These are phyloP conservation scores for Linderniella brevidens DNA, from an alignment of 257 asterid species.

Conservation along the genomic window DNA sequence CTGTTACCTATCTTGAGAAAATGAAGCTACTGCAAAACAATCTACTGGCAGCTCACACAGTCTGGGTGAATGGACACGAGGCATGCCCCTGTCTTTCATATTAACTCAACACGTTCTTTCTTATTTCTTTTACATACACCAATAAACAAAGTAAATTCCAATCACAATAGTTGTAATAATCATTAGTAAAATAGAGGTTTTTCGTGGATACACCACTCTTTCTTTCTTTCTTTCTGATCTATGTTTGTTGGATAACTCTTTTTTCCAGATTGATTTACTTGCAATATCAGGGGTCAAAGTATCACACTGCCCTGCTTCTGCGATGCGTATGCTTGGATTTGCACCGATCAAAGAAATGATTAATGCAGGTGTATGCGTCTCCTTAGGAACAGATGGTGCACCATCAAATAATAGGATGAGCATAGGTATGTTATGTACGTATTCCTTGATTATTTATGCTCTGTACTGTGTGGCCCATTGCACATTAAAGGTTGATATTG, in stretches of 20 bases:
- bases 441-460: too few relatives aligned
- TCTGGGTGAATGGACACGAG: constrained; percentile 63
- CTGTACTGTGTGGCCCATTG: too few relatives aligned
- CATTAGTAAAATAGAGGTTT: too few relatives aligned
- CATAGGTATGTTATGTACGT: constrained; percentile 63
- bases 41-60: constrained; percentile 73
- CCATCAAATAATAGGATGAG: constrained; percentile 83
- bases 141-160: too few relatives aligned
- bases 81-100: constrained; percentile 5
- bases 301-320: constrained; percentile 86
- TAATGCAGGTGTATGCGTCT: constrained; percentile 58
- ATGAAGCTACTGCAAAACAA: constrained; percentile 38
- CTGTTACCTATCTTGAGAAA: constrained; percentile 53
- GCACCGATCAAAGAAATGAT: constrained; percentile 68
- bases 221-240: too few relatives aligned
- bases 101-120: background rate
- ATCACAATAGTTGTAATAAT: too few relatives aligned
- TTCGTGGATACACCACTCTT: too few relatives aligned
- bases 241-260: background rate
- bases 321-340: constrained; percentile 78
- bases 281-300: constrained; percentile 58
- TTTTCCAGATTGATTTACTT: constrained; percentile 34
- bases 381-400: constrained; percentile 80
- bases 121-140: background rate
- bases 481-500: background rate